A percentile compares a stretch with the other conserved stretches of the same genome.
phyloP scores from a whole-genome alignment of 306 rosid genomes.

The Abrus pulchellus region DNA sequence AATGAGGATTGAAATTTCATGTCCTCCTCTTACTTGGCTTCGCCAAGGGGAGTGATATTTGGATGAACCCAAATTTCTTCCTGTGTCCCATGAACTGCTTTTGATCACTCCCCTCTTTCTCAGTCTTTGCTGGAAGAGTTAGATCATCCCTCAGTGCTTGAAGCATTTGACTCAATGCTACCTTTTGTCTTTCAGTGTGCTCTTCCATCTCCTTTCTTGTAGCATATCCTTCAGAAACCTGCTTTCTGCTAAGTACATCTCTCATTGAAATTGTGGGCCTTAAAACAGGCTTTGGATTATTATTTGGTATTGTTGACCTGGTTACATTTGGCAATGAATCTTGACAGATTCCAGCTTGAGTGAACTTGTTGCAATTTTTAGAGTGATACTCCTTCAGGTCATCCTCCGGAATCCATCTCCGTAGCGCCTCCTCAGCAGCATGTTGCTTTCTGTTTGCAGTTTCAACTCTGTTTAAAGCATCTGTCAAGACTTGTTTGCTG shows the following conservation, averaged over 20 bases:
- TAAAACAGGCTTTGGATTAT: constrained; percentile 62
- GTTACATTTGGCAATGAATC: constrained; percentile 55
- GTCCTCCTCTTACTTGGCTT: constrained; percentile 76
- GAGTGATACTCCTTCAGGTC: constrained; percentile 63
- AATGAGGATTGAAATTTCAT: constrained; percentile 51
- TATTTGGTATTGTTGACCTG: constrained; percentile 48
- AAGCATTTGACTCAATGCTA: constrained; percentile 95
- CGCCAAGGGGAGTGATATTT: constrained; percentile 85
- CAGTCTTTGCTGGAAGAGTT: constrained; percentile 66
- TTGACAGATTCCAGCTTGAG: constrained; percentile 49
- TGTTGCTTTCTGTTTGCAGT: constrained; percentile 76
- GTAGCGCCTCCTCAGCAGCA: constrained; percentile 77
- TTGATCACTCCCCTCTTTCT: constrained; percentile 67
- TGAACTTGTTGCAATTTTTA: constrained; percentile 51
- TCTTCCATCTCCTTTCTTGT: constrained; percentile 62
- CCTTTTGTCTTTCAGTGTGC: constrained; percentile 69
- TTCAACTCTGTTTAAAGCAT: constrained; percentile 86
- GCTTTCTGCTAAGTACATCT: constrained; percentile 93
- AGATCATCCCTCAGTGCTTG: constrained; percentile 83
- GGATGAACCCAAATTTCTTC: constrained; percentile 95
- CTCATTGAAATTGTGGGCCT: constrained; percentile 84
- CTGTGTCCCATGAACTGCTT: constrained; percentile 65
- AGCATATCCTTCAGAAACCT: constrained; percentile 66
- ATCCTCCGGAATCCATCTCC: constrained; percentile 70
- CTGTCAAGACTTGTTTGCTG: constrained; percentile 77